Conservation (phyloP, 768 basidiomycete species). For the Pleurotus djamor region DNA sequence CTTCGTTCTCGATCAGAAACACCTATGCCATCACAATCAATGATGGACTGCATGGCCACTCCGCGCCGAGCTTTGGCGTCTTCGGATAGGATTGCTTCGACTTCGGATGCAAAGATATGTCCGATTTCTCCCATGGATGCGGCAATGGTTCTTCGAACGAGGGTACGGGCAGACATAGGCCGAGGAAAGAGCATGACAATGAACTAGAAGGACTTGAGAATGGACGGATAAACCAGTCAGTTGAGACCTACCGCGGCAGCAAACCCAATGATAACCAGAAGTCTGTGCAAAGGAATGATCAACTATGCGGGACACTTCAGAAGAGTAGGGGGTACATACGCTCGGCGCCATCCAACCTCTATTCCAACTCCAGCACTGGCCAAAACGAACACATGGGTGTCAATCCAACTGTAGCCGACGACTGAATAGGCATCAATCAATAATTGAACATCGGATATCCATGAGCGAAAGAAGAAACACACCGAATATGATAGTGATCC, state of each 20-base stretch:
- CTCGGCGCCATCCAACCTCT: conserved; percentile 39
- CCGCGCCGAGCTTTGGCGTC: conserved; percentile 31
- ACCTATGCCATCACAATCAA: conserved; percentile 14
- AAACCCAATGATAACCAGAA: conserved; percentile 43
- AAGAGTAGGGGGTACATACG: neutral
- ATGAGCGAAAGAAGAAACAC: neutral
- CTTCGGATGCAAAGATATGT: conserved; percentile 33
- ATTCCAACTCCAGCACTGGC: conserved; percentile 53
- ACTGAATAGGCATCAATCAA: conserved; percentile 29
- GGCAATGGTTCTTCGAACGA: conserved; percentile 39
- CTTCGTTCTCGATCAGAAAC: conserved; percentile 35
- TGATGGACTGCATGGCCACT: conserved; percentile 24
- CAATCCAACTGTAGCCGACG: conserved; percentile 56
- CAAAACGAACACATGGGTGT: conserved; percentile 41
- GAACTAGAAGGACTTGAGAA: conserved; percentile 20
- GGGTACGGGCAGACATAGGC: conserved; percentile 37
- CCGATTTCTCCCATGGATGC: conserved; percentile 32
- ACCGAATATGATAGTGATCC: conserved; percentile 25
- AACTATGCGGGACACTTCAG: neutral
- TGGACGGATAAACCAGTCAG: neutral
- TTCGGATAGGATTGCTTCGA: conserved; percentile 44
- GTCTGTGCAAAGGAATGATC: conserved; percentile 15
- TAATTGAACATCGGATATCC: no score
- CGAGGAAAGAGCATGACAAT: conserved; percentile 46
- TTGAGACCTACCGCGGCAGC: conserved; percentile 32